Conservation (phyloP, 2,329 filamentous ascomycete genomes). For the Colletotrichum siamense region DNA sequence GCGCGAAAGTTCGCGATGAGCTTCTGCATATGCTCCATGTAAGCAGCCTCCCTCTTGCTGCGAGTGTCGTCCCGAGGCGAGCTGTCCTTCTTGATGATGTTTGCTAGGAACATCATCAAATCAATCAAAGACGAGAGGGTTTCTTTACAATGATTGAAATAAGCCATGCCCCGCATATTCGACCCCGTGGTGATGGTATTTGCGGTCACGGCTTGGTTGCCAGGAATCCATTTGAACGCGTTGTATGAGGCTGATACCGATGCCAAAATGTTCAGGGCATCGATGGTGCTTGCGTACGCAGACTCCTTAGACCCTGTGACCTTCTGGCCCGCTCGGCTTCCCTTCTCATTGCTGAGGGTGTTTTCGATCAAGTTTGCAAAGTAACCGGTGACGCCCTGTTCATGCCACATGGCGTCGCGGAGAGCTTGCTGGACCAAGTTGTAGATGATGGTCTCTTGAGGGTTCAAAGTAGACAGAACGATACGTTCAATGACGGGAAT, state of each 20-base stretch:
- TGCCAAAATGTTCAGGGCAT: neutral
- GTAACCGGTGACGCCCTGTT: conserved; percentile 16
- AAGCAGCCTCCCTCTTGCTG: neutral
- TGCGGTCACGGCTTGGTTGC: neutral
- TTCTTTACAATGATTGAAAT: neutral
- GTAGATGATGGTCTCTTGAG: conserved; percentile 29
- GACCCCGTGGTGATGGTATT: neutral
- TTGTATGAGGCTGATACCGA: neutral
- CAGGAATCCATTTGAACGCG: neutral
- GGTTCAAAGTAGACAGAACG: conserved; percentile 30
- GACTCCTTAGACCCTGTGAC: neutral
- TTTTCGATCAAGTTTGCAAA: neutral
- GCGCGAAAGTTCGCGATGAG: conserved; percentile 1
- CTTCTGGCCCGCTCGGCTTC: neutral
- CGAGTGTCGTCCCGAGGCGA: neutral
- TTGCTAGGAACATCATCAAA: conserved; percentile 22
- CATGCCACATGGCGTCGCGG: conserved; percentile 31
- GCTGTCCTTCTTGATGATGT: neutral
- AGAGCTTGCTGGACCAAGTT: conserved; percentile 33
- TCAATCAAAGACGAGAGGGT: conserved; percentile 25
- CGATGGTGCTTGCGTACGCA: neutral
- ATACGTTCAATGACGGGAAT: conserved; percentile 27
- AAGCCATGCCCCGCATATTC: neutral
- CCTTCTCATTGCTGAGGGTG: neutral
- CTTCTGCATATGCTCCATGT: conserved; percentile 15